These are phyloP conservation scores for Macrolepiota fuliginosa DNA, from an alignment of 768 basidiomycete species.

Conservation along the genomic window DNA sequence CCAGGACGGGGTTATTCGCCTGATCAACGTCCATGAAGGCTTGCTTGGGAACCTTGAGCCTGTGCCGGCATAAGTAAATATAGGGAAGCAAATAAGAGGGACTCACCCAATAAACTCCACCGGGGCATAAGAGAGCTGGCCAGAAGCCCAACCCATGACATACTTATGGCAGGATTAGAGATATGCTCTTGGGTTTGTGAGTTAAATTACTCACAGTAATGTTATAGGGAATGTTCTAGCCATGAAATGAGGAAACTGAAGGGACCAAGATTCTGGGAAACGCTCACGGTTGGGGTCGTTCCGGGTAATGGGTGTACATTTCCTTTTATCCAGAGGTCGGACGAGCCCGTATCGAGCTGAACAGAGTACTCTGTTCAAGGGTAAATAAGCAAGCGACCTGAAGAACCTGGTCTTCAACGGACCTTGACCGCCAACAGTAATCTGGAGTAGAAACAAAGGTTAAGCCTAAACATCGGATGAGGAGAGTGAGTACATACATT, in stretches of 20 bases:
- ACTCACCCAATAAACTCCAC: conserved; percentile 71
- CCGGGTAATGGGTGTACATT: conserved; percentile 45
- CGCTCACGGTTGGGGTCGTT: conserved; percentile 47
- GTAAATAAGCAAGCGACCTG: neutral
- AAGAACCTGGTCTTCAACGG: conserved; percentile 20
- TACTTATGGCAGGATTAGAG: conserved; percentile 45
- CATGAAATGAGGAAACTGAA: conserved; percentile 13
- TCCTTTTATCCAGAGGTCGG: conserved; percentile 73
- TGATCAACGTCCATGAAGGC: conserved; percentile 63
- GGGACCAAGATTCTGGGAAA: neutral
- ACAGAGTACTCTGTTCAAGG: conserved; percentile 56
- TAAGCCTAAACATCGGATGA: conserved; percentile 6
- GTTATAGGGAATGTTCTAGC: conserved; percentile 49
- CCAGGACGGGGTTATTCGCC: conserved; percentile 71
- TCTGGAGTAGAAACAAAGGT: conserved; percentile 34
- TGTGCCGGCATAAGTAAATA: conserved; percentile 23
- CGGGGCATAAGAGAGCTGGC: conserved; percentile 57
- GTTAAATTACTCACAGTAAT: conserved; percentile 49
- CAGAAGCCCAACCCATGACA: conserved; percentile 77
- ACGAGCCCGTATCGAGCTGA: conserved; percentile 85
- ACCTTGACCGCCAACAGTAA: conserved; percentile 66
- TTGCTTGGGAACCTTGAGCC: conserved; percentile 64
- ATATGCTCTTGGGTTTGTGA: neutral
- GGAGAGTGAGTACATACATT: conserved; percentile 48
- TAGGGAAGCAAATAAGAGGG: neutral